Base-by-base conservation (phyloP, 192 early-diverging fungal genomes). In the Entomortierella beljakovae region DNA sequence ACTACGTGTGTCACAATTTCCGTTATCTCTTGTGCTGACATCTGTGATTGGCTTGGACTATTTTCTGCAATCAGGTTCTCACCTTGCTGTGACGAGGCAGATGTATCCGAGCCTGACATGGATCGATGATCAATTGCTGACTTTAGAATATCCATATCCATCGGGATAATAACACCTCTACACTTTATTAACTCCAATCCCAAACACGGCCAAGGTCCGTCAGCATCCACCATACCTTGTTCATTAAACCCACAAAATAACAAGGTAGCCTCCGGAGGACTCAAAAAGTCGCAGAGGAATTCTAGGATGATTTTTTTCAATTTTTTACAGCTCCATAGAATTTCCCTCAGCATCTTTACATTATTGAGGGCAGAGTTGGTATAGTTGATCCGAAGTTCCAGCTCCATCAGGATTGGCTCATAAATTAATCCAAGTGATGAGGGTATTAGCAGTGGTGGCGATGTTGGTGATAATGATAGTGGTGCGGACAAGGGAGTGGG, bases 221-320 rank as follows among this genome's bases (percentile, higher is more conserved):
- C 20, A 15, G 43, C 43, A 46, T 46, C 43, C 43, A 15, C 15
- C 43, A 46, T 20, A 15, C 43, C 43, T 15, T 46, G 11, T 20
- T 46, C 43, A 46, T 46, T 16, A 46, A 46, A 46, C 43, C 43
- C 43, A 46, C 43, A 46, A 46, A 46, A 46, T 20, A 46, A 46
- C 20, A 46, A 46, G 3, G 43, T 15, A 5, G 43, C 43, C 20
- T 46, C 43, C 20, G 15, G 43, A 46, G 43, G 43, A 20, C 15
- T 46, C 43, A 46, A 46, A 15, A 11, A 46, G 43, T 46, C 43
- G 20, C 43, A 46, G 43, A 46, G 20, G 43, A 11, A 46, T 20
- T 46, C 43, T 3, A 46, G 2, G 3, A 2, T 15, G 15, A 46
- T 2, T 46, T 15, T 46, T 46, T 46, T 16, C 43, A 46, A 46